Evolutionary conservation across 2,329 filamentous ascomycete species (phyloP).

Genomic region (Chrysosporium keratinophilum): DNA sequence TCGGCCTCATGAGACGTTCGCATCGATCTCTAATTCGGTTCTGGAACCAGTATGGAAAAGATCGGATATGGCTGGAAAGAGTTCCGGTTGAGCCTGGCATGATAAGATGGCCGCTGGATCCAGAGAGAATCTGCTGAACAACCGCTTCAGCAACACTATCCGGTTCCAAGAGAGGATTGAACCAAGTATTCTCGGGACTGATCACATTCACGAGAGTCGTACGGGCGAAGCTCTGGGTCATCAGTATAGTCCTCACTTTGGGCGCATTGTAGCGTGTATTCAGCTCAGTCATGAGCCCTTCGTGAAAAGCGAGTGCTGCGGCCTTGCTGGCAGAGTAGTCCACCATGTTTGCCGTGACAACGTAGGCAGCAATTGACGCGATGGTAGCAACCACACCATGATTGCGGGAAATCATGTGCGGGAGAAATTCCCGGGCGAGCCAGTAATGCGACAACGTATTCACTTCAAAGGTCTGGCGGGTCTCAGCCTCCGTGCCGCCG

Average conservation of each 20-base stretch:
- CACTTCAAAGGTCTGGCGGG: slow-evolving; percentile 60
- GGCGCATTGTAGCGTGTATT: slow-evolving; percentile 51
- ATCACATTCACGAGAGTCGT: slow-evolving; percentile 53
- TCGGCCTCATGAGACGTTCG: slow-evolving; percentile 22
- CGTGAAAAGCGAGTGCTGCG: slow-evolving; percentile 56
- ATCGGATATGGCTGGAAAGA: slow-evolving; percentile 34
- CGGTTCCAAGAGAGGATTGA: slow-evolving; percentile 46
- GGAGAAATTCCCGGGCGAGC: slow-evolving; percentile 57
- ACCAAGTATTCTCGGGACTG: slow-evolving; percentile 40
- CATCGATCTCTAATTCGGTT: slow-evolving; percentile 38
- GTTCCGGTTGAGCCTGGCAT: slow-evolving; percentile 43
- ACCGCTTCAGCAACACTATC: slow-evolving; percentile 56
- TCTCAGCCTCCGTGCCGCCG: slow-evolving; percentile 45
- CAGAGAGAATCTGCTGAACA: slow-evolving; percentile 49
- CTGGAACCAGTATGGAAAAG: slow-evolving; percentile 55
- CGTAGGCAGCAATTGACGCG: slow-evolving; percentile 53
- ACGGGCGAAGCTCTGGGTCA: slow-evolving; percentile 54
- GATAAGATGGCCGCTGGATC: slow-evolving; percentile 48
- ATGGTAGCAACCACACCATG: slow-evolving; percentile 67
- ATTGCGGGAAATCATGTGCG: slow-evolving; percentile 51
- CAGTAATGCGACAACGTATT: slow-evolving; percentile 60
- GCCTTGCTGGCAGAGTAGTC: slow-evolving; percentile 61
- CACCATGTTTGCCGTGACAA: slow-evolving; percentile 52
- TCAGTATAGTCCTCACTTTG: slow-evolving; percentile 54
- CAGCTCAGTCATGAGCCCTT: slow-evolving; percentile 52